These are phyloP conservation scores for Pseudoneurospora amorphoporcata DNA, from an alignment of 495 filamentous ascomycete species.

Conservation along the genomic window DNA sequence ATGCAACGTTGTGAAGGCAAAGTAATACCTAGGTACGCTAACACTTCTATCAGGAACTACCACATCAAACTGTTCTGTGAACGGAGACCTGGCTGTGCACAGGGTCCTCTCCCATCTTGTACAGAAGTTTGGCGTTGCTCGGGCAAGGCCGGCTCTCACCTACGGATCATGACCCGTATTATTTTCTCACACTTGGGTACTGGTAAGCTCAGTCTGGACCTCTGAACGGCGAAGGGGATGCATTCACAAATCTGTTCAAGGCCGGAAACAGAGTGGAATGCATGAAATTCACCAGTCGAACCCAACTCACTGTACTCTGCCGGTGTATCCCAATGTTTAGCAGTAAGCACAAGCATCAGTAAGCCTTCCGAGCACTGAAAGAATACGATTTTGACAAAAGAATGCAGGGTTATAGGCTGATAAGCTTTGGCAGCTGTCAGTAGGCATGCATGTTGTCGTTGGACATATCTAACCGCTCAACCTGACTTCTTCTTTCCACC, in stretches of 20 bases:
- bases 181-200: background rate
- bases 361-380: background rate
- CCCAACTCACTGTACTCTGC: background rate
- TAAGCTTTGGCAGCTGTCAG: background rate
- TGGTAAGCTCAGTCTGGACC: background rate
- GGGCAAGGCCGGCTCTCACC: background rate
- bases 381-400: background rate
- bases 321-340: background rate
- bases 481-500: background rate
- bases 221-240: background rate
- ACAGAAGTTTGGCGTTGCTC: background rate
- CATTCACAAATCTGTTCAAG: background rate
- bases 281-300: background rate
- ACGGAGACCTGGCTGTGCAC: background rate
- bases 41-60: background rate
- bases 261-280: background rate
- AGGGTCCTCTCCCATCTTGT: background rate
- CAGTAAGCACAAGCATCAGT: background rate
- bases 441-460: background rate
- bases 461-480: background rate
- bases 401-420: background rate
- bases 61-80: background rate
- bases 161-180: background rate
- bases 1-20: background rate
- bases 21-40: background rate